Evolutionary conservation across 2,329 filamentous ascomycete species (phyloP).

Genomic region (Elsinoe perseae): DNA sequence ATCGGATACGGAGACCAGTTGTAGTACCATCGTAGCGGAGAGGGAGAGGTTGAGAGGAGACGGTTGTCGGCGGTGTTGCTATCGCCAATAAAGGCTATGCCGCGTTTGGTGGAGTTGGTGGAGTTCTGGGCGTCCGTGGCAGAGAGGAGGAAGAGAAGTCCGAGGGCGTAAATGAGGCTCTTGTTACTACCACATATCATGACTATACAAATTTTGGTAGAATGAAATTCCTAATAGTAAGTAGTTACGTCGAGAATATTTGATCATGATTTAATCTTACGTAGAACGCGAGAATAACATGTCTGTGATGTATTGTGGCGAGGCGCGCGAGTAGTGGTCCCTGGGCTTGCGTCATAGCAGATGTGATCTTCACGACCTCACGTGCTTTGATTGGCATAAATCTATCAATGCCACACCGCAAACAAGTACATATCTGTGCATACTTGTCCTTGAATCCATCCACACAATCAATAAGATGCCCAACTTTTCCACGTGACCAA

Average conservation of each 20-base stretch:
- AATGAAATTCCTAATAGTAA: not conserved
- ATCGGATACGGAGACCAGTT: constrained; percentile 57
- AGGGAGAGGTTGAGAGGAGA: constrained; percentile 52
- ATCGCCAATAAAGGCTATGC: constrained; percentile 57
- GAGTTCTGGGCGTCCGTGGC: constrained; percentile 4
- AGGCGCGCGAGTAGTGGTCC: not conserved
- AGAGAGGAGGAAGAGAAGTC: not conserved
- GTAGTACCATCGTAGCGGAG: constrained; percentile 73
- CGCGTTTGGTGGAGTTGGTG: constrained; percentile 53
- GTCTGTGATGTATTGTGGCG: not conserved
- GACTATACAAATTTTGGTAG: not conserved
- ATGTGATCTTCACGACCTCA: not conserved
- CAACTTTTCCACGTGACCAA: not conserved
- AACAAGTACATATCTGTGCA: not conserved
- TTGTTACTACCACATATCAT: not conserved
- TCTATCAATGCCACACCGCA: not conserved
- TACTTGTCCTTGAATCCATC: not conserved
- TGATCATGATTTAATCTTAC: not conserved
- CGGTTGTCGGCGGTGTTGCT: constrained; percentile 54
- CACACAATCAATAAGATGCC: not conserved
- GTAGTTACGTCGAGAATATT: not conserved
- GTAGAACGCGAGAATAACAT: not conserved
- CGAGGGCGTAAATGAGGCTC: not conserved
- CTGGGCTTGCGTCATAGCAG: not conserved
- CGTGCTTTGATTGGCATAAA: not conserved